Base-by-base conservation (phyloP, 2,329 filamentous ascomycete genomes). In the Paecilomyces niveus region DNA sequence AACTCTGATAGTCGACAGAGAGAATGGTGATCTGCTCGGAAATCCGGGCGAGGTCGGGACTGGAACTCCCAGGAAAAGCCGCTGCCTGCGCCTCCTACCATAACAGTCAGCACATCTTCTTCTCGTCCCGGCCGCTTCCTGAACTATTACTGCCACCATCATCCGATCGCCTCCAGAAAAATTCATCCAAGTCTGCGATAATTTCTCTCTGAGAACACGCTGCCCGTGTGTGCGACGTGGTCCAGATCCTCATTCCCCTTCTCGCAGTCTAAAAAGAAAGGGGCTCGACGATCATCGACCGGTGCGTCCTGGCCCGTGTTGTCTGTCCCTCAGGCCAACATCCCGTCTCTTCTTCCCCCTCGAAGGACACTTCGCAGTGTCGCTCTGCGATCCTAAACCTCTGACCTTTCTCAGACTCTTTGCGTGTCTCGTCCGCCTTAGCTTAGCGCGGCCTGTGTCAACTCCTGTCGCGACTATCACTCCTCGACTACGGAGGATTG, bases 241-340 rank as follows among this genome's bases (percentile, higher is more conserved):
- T 18, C n/a, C 39, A 5, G 13, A 39, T 39, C 11, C 18, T 18
- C 39, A 18, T 18, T n/a, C 39, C n/a, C n/a, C 39, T 18, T 45
- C 39, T 45, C 39, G 39, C 39, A 45, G 39, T 45, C 39, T 45
- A 45, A 56, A 21, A 57, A 64, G 61, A 59, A 62, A 60, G 62
- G 56, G 59, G 59, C 61, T 62, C 54, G 62, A 64, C 51, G 62
- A 64, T 64, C 61, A 57, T 53, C 58, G 24, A 22, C 54, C 53
- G 61, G 62, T 62, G 54, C 56, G 55, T 49, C 53, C 50, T 52
- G 22, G 18, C 22, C 50, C 50, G 50, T 22, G 26, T 24, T 29
- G 39, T n/a, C 50, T 52, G 50, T 24, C 8, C 50, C 50, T 29
- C 21, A 52, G 50, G 26, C 50, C 50, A 29, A n/a, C 50, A 15